phyloP scores from a whole-genome alignment of 306 rosid species.

The Quercus suber region DNA sequence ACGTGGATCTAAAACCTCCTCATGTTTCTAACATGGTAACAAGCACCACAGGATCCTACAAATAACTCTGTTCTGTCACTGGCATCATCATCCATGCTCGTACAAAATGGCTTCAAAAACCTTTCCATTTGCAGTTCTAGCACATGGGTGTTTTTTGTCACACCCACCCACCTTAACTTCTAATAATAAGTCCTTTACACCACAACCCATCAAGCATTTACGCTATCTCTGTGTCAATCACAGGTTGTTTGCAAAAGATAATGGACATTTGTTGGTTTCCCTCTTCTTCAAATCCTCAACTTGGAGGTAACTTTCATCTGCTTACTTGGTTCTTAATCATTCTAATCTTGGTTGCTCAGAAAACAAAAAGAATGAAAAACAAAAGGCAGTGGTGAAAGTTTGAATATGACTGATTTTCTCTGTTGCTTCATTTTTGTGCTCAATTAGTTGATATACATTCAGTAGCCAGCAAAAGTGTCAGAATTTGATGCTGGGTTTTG shows the following conservation, averaged over 20 bases:
- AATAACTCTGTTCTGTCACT: background rate
- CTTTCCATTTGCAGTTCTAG: constrained; percentile 33
- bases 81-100: background rate
- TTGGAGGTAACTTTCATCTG: constrained; percentile 18
- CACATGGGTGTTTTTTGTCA: constrained; percentile 5
- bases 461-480: background rate
- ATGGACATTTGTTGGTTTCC: constrained; percentile 1
- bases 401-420: background rate
- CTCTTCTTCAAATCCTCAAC: constrained; percentile 24
- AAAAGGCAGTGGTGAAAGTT: background rate
- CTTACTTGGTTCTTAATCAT: background rate
- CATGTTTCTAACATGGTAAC: background rate
- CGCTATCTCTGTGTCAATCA: constrained; percentile 15
- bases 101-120: constrained; percentile 13
- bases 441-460: background rate
- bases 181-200: background rate
- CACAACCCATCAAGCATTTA: constrained; percentile 15
- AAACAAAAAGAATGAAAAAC: background rate
- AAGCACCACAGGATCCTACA: background rate
- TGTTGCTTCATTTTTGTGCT: background rate
- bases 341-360: background rate
- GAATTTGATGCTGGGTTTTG: background rate
- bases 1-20: constrained; percentile 32
- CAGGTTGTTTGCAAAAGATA: constrained; percentile 9
- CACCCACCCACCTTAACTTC: constrained; percentile 14